Evolutionary conservation across 352 stramenopile genomes (phyloP).

Genomic region (Pythium dissimile): DNA sequence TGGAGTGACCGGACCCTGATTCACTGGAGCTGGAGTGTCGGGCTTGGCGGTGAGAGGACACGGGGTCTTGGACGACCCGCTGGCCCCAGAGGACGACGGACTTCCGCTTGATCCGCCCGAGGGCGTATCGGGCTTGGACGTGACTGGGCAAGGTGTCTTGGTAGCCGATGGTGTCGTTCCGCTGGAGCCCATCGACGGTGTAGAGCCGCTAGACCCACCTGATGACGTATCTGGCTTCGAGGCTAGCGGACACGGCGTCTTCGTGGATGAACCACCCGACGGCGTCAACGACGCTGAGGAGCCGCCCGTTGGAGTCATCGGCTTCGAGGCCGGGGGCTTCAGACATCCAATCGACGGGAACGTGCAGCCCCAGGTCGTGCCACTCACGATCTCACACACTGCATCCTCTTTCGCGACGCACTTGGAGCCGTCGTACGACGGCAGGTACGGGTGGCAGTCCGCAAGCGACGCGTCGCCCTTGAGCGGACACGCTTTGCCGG

Average conservation of each 20-base stretch:
- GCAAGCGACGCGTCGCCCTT: conserved; percentile 15
- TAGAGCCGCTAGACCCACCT: background rate
- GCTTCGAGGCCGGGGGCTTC: background rate
- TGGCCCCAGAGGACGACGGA: background rate
- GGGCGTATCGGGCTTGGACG: conserved; percentile 5
- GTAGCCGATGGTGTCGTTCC: background rate
- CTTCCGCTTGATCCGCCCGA: background rate
- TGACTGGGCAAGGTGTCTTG: conserved; percentile 4
- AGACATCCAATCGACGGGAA: conserved; percentile 24
- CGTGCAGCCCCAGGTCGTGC: conserved; percentile 25
- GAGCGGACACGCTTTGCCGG: conserved; percentile 19
- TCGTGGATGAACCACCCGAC: too few species aligned
- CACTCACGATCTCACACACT: conserved; percentile 20
- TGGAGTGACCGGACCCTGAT: background rate
- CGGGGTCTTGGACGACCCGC: background rate
- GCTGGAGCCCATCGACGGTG: background rate
- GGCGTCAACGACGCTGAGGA: too few species aligned
- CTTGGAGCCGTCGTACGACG: conserved; percentile 21
- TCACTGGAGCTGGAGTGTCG: background rate
- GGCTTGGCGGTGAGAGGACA: conserved; percentile 6
- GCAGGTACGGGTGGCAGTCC: conserved; percentile 25
- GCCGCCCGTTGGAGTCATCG: background rate
- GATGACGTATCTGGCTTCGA: conserved; percentile 6
- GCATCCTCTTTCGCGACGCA: conserved; percentile 28
- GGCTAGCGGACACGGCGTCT: conserved; percentile 5